Base-by-base conservation (phyloP, 1,139 yeast genomes). In the Kodamaea ohmeri region DNA sequence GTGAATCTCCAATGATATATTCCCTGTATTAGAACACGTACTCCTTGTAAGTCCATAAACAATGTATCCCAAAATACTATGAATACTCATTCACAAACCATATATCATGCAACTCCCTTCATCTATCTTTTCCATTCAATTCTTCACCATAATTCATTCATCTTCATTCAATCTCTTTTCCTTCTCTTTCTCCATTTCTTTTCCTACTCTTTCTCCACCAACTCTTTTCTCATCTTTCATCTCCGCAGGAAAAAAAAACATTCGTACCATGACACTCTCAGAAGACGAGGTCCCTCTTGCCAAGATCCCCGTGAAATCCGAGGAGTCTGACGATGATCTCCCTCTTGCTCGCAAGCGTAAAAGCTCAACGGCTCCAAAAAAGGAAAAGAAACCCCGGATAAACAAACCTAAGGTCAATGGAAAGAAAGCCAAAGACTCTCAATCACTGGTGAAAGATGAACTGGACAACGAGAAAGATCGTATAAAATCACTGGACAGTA, bases 311-410 rank as follows among this genome's bases (percentile, higher is more conserved):
- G 26, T 32, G 22, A 35, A 35, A 32, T 17, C 20, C 21, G 46
- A 38, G 14, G 35, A 37, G 9, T 44, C 43, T 21, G 47, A 44
- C 19, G 49, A 46, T 31, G 48, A 46, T 9, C 32, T 43, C 21
- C 49, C 49, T 4, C 37, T 46, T 16, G 34, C 49, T 13, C 25
- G 32, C 17, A 37, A 41, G 34, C 13, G 36, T 16, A 43, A 43
- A 28, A 40, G 30, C 16, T n/a, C n/a, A n/a, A n/a, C n/a, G n/a
- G n/a, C n/a, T n/a, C n/a, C n/a, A n/a, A n/a, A n/a, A n/a, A n/a
- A n/a, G n/a, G 20, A 36, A 13, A 39, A 36, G 20, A 20, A 17
- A 15, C 20, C 36, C 33, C 18, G 38, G 17, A 32, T 28, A 31
- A 15, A 25, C 35, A 14, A 39, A 22, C 22, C 35, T 22, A 28